Percentiles rank a stretch among this genome's conserved stretches.
phyloP scores from a whole-genome alignment of 2,329 filamentous ascomycete species.

The Monilinia laxa region DNA sequence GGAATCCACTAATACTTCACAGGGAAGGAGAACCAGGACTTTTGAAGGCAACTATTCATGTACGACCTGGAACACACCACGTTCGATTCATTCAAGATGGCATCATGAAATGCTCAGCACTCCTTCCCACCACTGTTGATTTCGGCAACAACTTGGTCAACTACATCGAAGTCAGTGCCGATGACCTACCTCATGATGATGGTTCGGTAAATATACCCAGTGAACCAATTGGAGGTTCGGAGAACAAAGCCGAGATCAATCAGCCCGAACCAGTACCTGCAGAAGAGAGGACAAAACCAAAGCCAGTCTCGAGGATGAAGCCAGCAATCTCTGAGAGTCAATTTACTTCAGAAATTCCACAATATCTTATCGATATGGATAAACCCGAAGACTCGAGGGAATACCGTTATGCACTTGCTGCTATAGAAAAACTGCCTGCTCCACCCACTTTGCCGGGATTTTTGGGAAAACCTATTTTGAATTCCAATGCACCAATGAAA shows the following conservation, averaged over 20 bases:
- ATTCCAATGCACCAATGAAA: slow-evolving; percentile 87
- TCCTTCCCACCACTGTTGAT: slow-evolving; percentile 91
- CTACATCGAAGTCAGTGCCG: slow-evolving; percentile 88
- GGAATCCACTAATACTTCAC: slow-evolving; percentile 23
- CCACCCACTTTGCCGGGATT: slow-evolving; percentile 88
- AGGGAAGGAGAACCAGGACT: slow-evolving; percentile 54
- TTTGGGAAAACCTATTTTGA: slow-evolving; percentile 90
- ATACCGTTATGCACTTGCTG: slow-evolving; percentile 72
- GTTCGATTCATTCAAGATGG: slow-evolving; percentile 94
- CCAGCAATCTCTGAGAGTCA: slow-evolving; percentile 54
- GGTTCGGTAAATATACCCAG: slow-evolving; percentile 26
- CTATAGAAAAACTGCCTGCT: slow-evolving; percentile 75
- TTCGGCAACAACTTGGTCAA: slow-evolving; percentile 98
- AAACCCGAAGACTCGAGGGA: slow-evolving; percentile 73
- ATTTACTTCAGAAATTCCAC: slow-evolving; percentile 75
- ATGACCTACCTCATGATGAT: slow-evolving; percentile 55
- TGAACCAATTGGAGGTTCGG: slow-evolving; percentile 27
- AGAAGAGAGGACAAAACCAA: slow-evolving; percentile 41
- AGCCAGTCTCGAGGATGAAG: slow-evolving; percentile 52
- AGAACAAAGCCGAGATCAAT: slow-evolving; percentile 17
- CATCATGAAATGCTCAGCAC: slow-evolving; percentile 84
- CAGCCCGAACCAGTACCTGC: slow-evolving; percentile 39
- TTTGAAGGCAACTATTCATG: slow-evolving; percentile 74
- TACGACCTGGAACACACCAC: slow-evolving; percentile 93
- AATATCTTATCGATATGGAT: slow-evolving; percentile 84